These are phyloP conservation scores for Ambrosiella xylebori DNA, from an alignment of 2,329 filamentous ascomycete species.

Conservation along the genomic window DNA sequence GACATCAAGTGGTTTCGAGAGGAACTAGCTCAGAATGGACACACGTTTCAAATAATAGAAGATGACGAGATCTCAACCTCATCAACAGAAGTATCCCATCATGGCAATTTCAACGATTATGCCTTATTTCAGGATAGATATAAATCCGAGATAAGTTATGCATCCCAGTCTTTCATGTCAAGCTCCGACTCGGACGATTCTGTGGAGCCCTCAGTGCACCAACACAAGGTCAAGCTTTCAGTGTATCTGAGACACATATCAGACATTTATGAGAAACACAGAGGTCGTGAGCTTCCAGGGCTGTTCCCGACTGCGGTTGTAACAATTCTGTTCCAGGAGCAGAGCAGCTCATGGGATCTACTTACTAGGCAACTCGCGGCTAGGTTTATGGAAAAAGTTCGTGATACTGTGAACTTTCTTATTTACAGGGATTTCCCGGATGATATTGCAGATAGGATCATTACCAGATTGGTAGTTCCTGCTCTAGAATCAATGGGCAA, in stretches of 20 bases:
- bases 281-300: slow-evolving; percentile 15
- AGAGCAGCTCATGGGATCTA: slow-evolving; percentile 13
- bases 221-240: neutral
- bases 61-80: neutral
- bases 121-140: too few species aligned
- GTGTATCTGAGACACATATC: slow-evolving; percentile 7
- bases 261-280: neutral
- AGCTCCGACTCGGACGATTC: too few species aligned
- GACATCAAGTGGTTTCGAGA: neutral
- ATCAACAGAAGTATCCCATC: too few species aligned
- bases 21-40: neutral
- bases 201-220: neutral
- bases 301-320: slow-evolving; percentile 13
- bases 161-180: too few species aligned
- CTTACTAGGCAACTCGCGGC: neutral
- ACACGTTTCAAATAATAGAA: neutral
- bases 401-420: neutral
- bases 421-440: neutral
- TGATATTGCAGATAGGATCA: neutral
- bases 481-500: neutral
- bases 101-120: too few species aligned
- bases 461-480: neutral
- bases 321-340: slow-evolving; percentile 14
- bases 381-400: neutral
- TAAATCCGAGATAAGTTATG: too few species aligned